Evolutionary conservation across 108 stramenopile genomes (phyloP).

Genomic region (Stephanodiscus minutulus): DNA sequence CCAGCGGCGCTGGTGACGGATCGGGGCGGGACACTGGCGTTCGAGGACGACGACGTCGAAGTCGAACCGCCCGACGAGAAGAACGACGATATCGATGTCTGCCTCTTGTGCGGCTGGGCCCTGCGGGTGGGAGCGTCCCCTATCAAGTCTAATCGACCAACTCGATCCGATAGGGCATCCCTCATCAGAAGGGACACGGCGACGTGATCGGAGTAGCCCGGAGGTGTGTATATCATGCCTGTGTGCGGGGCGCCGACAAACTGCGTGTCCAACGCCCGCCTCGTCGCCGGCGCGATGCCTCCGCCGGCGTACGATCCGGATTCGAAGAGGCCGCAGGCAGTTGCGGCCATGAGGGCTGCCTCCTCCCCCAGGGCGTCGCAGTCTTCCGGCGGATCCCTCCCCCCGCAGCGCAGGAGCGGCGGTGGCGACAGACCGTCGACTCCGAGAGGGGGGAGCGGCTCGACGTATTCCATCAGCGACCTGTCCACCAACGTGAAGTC

Average conservation of each 20-base stretch:
- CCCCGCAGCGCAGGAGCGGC: constrained; percentile 58
- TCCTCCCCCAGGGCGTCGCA: constrained; percentile 63
- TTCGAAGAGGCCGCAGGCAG: constrained; percentile 73
- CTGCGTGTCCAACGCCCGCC: constrained; percentile 74
- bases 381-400: constrained; percentile 5
- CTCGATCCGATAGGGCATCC: constrained; percentile 12
- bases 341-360: constrained; percentile 81
- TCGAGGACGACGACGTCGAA: constrained; percentile 4
- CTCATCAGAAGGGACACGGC: constrained; percentile 79
- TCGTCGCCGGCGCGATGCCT: constrained; percentile 73
- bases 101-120: constrained; percentile 89
- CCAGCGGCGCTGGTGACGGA: neutral
- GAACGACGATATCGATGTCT: constrained; percentile 76
- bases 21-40: neutral
- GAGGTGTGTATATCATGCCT: constrained; percentile 92
- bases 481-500: constrained; percentile 86
- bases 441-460: constrained; percentile 2
- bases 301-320: constrained; percentile 83
- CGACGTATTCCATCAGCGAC: constrained; percentile 50
- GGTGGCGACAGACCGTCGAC: neutral
- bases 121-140: constrained; percentile 60
- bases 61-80: constrained; percentile 45
- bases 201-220: constrained; percentile 90
- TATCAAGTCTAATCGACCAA: constrained; percentile 32
- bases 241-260: constrained; percentile 79